phyloP scores from a whole-genome alignment of 169 alveolate genomes.

The Eimeria acervulina region DNA sequence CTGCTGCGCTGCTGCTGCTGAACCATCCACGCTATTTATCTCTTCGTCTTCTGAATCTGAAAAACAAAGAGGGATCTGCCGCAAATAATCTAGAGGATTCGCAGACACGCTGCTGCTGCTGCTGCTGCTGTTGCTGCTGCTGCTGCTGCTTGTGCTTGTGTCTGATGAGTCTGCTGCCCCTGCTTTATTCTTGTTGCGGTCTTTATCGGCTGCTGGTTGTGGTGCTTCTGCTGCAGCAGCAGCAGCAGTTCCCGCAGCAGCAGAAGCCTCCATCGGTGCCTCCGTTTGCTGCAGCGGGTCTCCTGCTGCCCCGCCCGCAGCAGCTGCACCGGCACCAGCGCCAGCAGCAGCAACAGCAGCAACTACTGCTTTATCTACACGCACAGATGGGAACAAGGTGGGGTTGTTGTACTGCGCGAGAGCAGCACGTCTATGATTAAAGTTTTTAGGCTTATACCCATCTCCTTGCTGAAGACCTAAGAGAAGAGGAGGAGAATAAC shows the following conservation, averaged over 20 bases:
- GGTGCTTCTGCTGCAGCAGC: slow-evolving; percentile 26
- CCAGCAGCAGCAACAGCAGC: slow-evolving; percentile 48
- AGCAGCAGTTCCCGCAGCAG: slow-evolving; percentile 42
- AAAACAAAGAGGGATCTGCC: slow-evolving; percentile 33
- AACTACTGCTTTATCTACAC: background rate
- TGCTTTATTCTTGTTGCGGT: slow-evolving; percentile 1
- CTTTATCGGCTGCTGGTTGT: slow-evolving; percentile 3
- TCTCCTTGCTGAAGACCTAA: slow-evolving; percentile 59
- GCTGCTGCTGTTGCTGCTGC: no score
- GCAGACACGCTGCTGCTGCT: no score
- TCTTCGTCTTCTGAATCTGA: slow-evolving; percentile 74
- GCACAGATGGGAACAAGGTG: background rate
- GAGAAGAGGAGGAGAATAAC: slow-evolving; percentile 4
- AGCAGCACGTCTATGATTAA: background rate
- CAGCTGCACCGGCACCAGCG: slow-evolving; percentile 6
- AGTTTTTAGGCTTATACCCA: background rate
- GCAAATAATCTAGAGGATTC: slow-evolving; percentile 40
- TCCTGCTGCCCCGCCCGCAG: no score
- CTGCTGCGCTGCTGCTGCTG: background rate
- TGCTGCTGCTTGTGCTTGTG: no score
- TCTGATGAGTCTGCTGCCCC: no score
- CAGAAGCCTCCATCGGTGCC: background rate
- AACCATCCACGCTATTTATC: background rate
- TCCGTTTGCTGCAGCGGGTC: background rate
- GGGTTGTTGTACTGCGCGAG: background rate